Conservation (phyloP, 2,329 filamentous ascomycete species). For the Furcasterigmium sp. region DNA sequence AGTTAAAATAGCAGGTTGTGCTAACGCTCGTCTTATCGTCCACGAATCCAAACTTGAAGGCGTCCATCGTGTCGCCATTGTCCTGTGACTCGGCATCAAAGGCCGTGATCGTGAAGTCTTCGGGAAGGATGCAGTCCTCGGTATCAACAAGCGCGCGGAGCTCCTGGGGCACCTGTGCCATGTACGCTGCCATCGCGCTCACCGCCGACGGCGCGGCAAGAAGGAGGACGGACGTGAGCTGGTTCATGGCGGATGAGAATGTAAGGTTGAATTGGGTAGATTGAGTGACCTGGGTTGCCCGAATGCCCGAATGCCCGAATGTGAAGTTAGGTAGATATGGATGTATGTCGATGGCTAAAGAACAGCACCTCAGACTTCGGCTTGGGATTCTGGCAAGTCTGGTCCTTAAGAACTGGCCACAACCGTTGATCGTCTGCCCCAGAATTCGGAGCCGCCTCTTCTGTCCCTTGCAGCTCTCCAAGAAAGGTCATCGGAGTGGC, state of each 20-base stretch:
- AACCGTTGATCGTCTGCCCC: neutral
- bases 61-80: slow-evolving; percentile 23
- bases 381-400: too few relatives aligned
- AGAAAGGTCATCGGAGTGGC: neutral
- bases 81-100: slow-evolving; percentile 29
- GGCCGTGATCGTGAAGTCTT: slow-evolving; percentile 29
- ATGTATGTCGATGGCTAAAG: too few relatives aligned
- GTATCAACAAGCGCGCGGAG: slow-evolving; percentile 10
- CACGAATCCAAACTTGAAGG: slow-evolving; percentile 33
- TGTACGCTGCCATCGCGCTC: slow-evolving; percentile 11
- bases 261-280: neutral
- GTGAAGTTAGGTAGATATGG: too few relatives aligned
- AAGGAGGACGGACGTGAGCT: slow-evolving; percentile 9
- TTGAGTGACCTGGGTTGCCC: too few relatives aligned
- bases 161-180: slow-evolving; percentile 11
- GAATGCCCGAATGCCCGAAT: too few relatives aligned
- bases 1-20: slow-evolving; percentile 38
- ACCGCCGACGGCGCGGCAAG: slow-evolving; percentile 11
- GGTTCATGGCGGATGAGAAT: slow-evolving; percentile 6
- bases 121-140: slow-evolving; percentile 28
- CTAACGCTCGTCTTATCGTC: slow-evolving; percentile 32
- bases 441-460: neutral
- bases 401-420: too few relatives aligned
- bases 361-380: too few relatives aligned
- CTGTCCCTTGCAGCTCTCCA: neutral